These are phyloP conservation scores for Pelargonium australe DNA, from an alignment of 441 rosid species.

Conservation along the genomic window DNA sequence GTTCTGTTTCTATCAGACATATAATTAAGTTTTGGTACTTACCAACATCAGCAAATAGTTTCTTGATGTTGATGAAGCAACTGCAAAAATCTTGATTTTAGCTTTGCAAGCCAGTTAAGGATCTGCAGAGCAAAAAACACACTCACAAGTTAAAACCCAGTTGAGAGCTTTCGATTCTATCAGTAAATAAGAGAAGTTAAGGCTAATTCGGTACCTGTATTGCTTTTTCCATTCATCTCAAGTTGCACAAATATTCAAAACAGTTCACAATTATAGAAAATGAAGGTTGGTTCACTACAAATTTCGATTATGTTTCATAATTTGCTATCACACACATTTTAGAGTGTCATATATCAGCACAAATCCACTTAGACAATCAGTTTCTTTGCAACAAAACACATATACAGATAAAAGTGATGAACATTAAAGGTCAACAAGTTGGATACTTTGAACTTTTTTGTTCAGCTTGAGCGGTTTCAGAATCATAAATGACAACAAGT, in stretches of 20 bases:
- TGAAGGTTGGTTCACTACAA: background rate
- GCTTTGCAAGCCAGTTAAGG: background rate
- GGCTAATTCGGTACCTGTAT: no score
- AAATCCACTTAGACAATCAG: background rate
- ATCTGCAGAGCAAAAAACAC: no score
- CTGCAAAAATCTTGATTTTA: background rate
- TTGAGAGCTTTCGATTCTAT: no score
- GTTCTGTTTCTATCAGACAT: background rate
- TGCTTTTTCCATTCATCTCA: no score
- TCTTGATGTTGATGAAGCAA: slow-evolving; percentile 3
- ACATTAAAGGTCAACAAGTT: background rate
- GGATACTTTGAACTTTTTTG: background rate
- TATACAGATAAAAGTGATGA: background rate
- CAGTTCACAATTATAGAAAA: background rate
- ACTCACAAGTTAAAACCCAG: no score
- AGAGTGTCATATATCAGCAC: background rate
- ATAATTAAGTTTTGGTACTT: background rate
- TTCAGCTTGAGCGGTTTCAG: background rate
- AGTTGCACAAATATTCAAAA: no score
- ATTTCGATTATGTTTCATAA: background rate
- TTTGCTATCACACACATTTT: background rate
- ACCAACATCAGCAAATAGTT: background rate
- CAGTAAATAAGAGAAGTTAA: no score
- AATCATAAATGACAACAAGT: background rate
- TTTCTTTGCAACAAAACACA: background rate